These are phyloP conservation scores for Capsicum baccatum DNA, from an alignment of 257 asterid species.

Conservation along the genomic window DNA sequence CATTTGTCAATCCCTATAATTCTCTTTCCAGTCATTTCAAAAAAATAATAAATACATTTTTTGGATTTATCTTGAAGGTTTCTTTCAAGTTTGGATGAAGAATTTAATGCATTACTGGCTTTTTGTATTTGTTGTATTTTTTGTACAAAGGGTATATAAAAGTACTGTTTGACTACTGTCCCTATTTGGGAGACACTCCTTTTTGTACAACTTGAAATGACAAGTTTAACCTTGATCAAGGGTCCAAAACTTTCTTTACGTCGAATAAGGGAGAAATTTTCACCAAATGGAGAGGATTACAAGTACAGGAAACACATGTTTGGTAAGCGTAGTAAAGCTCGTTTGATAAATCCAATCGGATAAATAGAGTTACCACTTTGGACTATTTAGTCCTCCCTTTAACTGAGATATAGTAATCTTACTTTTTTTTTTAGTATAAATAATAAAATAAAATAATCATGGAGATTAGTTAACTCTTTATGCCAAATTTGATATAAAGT, in stretches of 20 bases:
- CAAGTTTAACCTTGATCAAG: neutral
- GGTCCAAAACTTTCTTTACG: neutral
- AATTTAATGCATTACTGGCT: neutral
- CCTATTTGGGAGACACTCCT: neutral
- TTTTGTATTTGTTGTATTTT: conserved; percentile 18
- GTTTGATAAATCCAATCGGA: too few species aligned
- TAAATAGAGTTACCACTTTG: too few species aligned
- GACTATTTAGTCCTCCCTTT: too few species aligned
- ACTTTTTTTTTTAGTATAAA: too few species aligned
- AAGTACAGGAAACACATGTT: too few species aligned
- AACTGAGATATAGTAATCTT: too few species aligned
- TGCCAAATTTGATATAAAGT: too few species aligned
- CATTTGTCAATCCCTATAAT: conserved; percentile 31
- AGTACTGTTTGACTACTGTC: neutral
- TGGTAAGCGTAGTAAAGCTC: too few species aligned
- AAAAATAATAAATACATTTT: neutral
- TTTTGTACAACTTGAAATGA: neutral
- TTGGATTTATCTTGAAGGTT: neutral
- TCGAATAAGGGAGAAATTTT: too few species aligned
- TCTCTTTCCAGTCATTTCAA: neutral
- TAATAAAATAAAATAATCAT: too few species aligned
- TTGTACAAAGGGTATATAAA: neutral
- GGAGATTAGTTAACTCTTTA: too few species aligned
- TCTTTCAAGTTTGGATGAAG: neutral
- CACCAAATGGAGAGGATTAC: too few species aligned